Conservation (phyloP, 2,329 filamentous ascomycete species). For the Arthroderma sp. region DNA sequence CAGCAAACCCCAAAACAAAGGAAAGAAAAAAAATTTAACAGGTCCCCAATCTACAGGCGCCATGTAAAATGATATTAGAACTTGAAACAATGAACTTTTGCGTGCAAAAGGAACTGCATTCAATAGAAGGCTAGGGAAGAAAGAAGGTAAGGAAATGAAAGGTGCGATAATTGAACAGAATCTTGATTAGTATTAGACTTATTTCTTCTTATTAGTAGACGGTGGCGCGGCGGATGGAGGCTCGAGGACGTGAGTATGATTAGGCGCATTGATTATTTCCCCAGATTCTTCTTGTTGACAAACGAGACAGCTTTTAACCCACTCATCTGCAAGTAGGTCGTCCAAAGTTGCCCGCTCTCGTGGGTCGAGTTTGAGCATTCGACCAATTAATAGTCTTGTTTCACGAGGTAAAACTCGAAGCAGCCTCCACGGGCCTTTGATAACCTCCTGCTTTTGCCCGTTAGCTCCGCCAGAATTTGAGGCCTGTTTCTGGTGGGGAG, state of each 20-base stretch:
- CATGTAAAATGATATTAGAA: not conserved
- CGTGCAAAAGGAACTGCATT: no score
- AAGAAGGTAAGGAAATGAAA: not conserved
- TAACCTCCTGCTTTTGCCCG: conserved; percentile 50
- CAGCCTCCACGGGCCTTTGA: conserved; percentile 85
- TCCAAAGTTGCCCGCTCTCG: conserved; percentile 69
- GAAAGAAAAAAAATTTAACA: not conserved
- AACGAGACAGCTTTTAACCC: conserved; percentile 74
- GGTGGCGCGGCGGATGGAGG: conserved; percentile 31
- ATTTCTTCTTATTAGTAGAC: conserved; percentile 1
- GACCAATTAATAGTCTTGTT: conserved; percentile 74
- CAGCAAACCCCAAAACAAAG: not conserved
- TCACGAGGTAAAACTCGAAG: conserved; percentile 78
- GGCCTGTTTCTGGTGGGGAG: conserved; percentile 1
- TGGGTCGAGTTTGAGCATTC: conserved; percentile 85
- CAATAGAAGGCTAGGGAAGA: not conserved
- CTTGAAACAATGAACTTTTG: not conserved
- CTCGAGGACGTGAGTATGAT: conserved; percentile 77
- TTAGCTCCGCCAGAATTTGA: conserved; percentile 12
- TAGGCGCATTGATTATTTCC: conserved; percentile 55
- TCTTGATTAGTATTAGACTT: not conserved
- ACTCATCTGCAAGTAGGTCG: conserved; percentile 76
- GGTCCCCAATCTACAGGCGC: not conserved
- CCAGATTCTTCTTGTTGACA: conserved; percentile 69
- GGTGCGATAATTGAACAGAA: not conserved